phyloP scores from a whole-genome alignment of 2,329 filamentous ascomycete genomes.

The Aspergillus piperis region DNA sequence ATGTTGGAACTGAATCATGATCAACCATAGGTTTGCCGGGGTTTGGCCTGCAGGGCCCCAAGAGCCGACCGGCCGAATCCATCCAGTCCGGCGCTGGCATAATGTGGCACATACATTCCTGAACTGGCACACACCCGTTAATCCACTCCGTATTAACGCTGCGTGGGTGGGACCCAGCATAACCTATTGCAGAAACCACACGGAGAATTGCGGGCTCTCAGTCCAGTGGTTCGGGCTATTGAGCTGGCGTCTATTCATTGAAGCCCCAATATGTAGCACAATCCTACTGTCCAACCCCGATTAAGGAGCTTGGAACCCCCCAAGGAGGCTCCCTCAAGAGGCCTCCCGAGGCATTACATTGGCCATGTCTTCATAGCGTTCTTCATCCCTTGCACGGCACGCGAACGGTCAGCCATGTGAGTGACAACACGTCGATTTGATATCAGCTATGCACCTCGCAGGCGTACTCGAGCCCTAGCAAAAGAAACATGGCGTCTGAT shows the following conservation, averaged over 20 bases:
- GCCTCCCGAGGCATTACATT: background rate
- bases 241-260: constrained; percentile 20
- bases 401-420: background rate
- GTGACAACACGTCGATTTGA: background rate
- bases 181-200: constrained; percentile 15
- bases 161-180: constrained; percentile 17
- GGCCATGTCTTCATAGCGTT: background rate
- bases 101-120: constrained; percentile 6
- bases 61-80: constrained; percentile 7
- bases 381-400: background rate
- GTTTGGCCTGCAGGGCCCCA: constrained; percentile 1
- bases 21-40: background rate
- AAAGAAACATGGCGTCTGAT: background rate
- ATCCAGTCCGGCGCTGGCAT: background rate
- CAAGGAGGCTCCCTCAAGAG: background rate
- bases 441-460: background rate
- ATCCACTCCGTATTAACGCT: constrained; percentile 4
- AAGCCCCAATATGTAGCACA: constrained; percentile 6
- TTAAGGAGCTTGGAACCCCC: background rate
- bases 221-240: constrained; percentile 18
- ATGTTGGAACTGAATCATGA: background rate
- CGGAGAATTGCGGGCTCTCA: constrained; percentile 26
- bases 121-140: constrained; percentile 2
- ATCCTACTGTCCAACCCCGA: background rate
- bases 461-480: background rate